These are phyloP conservation scores for thale cress (Arabidopsis thaliana) DNA, from an alignment of 345 rosid genomes.

Conservation along the genomic window DNA sequence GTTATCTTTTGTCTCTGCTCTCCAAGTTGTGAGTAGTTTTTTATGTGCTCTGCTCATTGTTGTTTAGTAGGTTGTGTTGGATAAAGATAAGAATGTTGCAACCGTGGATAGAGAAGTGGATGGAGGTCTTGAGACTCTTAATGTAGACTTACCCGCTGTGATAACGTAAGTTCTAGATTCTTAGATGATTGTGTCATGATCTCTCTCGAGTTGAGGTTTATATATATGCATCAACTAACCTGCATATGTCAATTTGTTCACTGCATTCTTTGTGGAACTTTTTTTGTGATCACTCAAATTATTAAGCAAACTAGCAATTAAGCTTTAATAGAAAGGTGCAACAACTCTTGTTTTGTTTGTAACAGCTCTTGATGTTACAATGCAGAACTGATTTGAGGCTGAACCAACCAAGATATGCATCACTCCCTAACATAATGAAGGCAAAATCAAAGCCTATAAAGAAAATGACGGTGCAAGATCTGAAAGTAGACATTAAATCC, in stretches of 20 bases:
- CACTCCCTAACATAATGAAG: constrained; percentile 96
- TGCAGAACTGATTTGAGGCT: constrained; percentile 90
- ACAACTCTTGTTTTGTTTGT: neutral
- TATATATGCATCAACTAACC: neutral
- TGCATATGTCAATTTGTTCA: neutral
- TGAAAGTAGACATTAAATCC: constrained; percentile 63
- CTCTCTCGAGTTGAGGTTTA: constrained; percentile 1
- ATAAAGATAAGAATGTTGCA: constrained; percentile 69
- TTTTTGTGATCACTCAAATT: neutral
- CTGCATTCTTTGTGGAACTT: neutral
- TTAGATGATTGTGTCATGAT: neutral
- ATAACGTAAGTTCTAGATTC: constrained; percentile 60
- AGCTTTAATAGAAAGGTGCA: neutral
- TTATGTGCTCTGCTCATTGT: constrained; percentile 17
- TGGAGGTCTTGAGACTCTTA: constrained; percentile 87
- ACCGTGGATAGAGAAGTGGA: constrained; percentile 95
- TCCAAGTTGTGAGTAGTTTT: neutral
- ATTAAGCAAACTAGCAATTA: neutral
- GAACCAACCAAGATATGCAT: constrained; percentile 94
- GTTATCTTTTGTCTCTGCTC: neutral
- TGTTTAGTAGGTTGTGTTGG: constrained; percentile 77
- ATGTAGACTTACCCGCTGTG: constrained; percentile 82
- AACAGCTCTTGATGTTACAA: neutral
- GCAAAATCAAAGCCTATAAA: constrained; percentile 84
- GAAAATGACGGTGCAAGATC: constrained; percentile 68